Percentiles rank a stretch among this genome's conserved stretches.
phyloP scores from a whole-genome alignment of 768 basidiomycete species.

The Trichaptum fuscoviolaceum region DNA sequence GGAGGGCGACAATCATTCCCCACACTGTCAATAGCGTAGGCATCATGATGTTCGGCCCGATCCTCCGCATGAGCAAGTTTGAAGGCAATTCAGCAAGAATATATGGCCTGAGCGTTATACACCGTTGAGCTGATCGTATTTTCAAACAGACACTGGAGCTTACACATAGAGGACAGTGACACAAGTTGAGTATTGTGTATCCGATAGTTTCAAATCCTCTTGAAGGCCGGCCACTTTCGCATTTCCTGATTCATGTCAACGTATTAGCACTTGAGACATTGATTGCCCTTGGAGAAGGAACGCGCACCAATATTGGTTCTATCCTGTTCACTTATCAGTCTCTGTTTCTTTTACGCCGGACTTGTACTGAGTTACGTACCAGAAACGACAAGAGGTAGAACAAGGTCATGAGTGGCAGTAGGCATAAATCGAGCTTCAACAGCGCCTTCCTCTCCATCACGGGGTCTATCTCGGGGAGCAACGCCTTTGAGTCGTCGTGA shows the following conservation, averaged over 20 bases:
- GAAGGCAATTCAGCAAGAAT: conserved; percentile 57
- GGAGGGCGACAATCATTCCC: conserved; percentile 61
- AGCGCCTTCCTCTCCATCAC: conserved; percentile 33
- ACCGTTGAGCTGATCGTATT: not conserved
- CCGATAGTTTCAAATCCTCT: conserved; percentile 43
- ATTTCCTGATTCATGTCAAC: conserved; percentile 28
- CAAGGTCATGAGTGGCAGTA: conserved; percentile 33
- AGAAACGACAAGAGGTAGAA: conserved; percentile 34
- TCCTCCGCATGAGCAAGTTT: conserved; percentile 29
- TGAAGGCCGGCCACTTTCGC: conserved; percentile 60
- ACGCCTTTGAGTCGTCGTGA: not conserved
- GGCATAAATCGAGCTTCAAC: conserved; percentile 39
- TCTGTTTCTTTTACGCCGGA: conserved; percentile 17
- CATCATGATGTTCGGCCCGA: conserved; percentile 54
- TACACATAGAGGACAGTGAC: conserved; percentile 42
- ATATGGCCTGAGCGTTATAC: conserved; percentile 38
- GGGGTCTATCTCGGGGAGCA: not conserved
- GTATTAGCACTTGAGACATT: not conserved
- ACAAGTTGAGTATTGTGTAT: conserved; percentile 44
- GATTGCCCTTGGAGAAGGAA: conserved; percentile 26
- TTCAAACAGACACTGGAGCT: not conserved
- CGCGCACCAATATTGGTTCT: conserved; percentile 12
- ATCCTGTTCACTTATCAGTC: conserved; percentile 8
- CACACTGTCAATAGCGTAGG: conserved; percentile 60
- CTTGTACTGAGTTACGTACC: conserved; percentile 18